Conservation (phyloP, 1,284 basidiomycete genomes). For the Anthracocystis walkeri region DNA sequence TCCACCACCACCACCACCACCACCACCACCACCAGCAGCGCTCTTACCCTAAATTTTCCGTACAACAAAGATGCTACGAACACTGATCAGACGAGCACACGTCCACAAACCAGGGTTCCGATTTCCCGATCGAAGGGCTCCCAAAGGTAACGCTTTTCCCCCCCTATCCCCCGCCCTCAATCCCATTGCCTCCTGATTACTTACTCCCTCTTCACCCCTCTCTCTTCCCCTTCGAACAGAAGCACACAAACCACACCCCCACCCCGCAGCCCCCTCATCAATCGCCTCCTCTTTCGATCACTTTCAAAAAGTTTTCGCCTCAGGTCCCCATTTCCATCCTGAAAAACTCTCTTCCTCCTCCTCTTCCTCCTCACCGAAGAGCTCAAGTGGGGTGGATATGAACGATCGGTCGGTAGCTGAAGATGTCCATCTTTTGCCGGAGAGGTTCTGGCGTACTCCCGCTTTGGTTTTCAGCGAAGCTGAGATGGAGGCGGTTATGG, state of each 20-base stretch:
- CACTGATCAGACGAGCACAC: constrained; percentile 52
- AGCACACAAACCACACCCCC: constrained; percentile 60
- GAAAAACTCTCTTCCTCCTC: constrained; percentile 61
- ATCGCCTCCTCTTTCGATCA: constrained; percentile 57
- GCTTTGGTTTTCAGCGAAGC: constrained; percentile 50
- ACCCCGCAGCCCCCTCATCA: constrained; percentile 64
- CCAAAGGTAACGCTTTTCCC: constrained; percentile 35
- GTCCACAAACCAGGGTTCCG: constrained; percentile 56
- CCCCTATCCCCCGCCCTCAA: neutral
- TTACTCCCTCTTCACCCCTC: neutral
- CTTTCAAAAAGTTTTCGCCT: constrained; percentile 60
- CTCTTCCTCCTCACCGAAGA: too few relatives aligned
- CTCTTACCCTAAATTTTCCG: too few relatives aligned
- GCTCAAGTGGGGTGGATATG: constrained; percentile 28
- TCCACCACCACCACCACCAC: neutral
- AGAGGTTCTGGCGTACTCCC: constrained; percentile 65
- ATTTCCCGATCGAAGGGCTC: constrained; percentile 62
- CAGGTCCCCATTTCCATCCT: constrained; percentile 67
- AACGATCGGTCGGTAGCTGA: constrained; percentile 36
- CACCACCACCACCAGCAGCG: neutral
- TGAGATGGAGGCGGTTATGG: constrained; percentile 67
- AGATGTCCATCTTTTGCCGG: constrained; percentile 51
- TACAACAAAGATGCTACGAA: constrained; percentile 64
- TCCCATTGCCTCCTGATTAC: neutral
- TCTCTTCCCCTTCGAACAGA: constrained; percentile 21